Evolutionary conservation across 345 rosid genomes (phyloP), one percentile per base, ranked within the genome.

Genomic region (Erodium maritimum): DNA sequence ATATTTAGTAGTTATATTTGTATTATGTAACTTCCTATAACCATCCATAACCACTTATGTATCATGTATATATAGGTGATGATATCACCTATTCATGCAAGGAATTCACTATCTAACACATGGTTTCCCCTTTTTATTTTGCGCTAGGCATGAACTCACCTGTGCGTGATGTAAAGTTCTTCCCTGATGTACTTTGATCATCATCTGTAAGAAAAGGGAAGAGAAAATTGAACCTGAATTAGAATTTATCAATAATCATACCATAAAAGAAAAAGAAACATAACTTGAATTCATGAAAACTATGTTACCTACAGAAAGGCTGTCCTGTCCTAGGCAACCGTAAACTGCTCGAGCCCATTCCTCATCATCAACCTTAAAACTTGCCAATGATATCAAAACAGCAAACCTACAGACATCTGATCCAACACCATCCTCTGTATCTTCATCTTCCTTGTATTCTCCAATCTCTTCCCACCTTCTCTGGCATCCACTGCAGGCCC

Each of bases 391-490:
- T 8, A 83, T 61, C 67, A 83, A 21, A 6, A 69, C 69, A 17
- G 82, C 79, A 71, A 76, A 76, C 54, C 72, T 69, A 52, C 85
- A 83, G 5, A 76, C 53, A 56, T 61, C 59, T 4, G 69, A 71
- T 48, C 56, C 14, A 29, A 29, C 69, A 50, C 10, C 54, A 23
- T 56, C 61, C 0, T 17, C 25, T n/a, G 50, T 23, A 20, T 66
- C 56, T 2, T 12, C 70, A 34, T 61, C 21, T 20, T 58, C 54
- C 0, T 62, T 59, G 37, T 71, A 61, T 64, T 61, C 69, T 42
- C 58, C 59, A 17, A 76, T 71, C 54, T 65, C 76, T 58, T 69
- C 63, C 85, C 85, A 80, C 21, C 54, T 64, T 59, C 63, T 64
- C 24, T 50, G 23, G 62, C 89, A 83, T 14, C 60, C 17, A 1